These are phyloP conservation scores for Lolium multiflorum DNA, from an alignment of 176 grass and related monocot species.

Conservation along the genomic window DNA sequence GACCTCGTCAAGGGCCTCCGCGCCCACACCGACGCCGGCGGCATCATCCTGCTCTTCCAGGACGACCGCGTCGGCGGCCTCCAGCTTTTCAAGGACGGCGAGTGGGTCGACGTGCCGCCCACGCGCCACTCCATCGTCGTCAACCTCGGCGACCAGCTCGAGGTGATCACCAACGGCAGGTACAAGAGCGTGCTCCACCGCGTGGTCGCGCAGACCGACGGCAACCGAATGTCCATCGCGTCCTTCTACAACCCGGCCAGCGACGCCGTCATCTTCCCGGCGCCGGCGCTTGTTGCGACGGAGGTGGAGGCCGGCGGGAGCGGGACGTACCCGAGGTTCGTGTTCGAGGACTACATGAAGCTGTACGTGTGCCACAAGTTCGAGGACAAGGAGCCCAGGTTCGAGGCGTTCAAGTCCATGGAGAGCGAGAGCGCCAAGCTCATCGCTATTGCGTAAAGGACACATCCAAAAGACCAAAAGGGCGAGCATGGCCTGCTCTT, in stretches of 20 bases:
- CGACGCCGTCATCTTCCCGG: constrained; percentile 84
- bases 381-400: constrained; percentile 80
- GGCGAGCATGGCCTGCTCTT: too few species aligned
- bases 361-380: constrained; percentile 80
- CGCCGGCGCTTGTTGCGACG: constrained; percentile 56
- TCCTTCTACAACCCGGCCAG: constrained; percentile 90
- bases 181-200: constrained; percentile 92
- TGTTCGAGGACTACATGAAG: constrained; percentile 96
- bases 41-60: constrained; percentile 94
- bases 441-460: constrained; percentile 47
- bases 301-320: constrained; percentile 18
- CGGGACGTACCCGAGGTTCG: constrained; percentile 63
- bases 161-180: constrained; percentile 92
- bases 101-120: constrained; percentile 80
- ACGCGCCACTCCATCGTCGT: constrained; percentile 71
- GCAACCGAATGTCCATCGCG: constrained; percentile 87
- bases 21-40: constrained; percentile 86
- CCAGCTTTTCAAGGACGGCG: constrained; percentile 77
- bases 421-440: constrained; percentile 34
- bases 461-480: too few species aligned
- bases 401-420: constrained; percentile 77
- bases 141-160: constrained; percentile 92
- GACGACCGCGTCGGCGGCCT: constrained; percentile 71
- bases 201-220: constrained; percentile 68
- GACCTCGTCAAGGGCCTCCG: constrained; percentile 85